Evolutionary conservation across 306 rosid genomes (phyloP), one percentile per base, ranked within the genome.

Genomic region (Cicer pinnatifidum): DNA sequence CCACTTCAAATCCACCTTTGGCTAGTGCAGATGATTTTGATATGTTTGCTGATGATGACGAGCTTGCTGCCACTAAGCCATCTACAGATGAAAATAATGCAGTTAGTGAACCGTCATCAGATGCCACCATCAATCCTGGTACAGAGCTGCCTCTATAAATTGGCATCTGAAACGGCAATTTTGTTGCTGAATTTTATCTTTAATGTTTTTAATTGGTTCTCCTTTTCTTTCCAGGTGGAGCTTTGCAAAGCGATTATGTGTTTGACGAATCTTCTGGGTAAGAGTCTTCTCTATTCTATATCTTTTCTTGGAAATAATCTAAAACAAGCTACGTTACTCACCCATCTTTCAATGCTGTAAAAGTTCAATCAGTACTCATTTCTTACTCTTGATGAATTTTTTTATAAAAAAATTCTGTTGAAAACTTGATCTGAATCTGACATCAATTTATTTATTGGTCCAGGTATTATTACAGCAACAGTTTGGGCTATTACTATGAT

Each of bases 1-100:
- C 63, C 56, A 61, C 78, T 38, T 78, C 86, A 50, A 63, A 77
- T 58, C 73, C 75, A 51, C 76, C 60, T 67, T 72, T 47, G 40
- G 58, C 84, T 6, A 73, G 79, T 75, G 84, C 50, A 16, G 96
- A 82, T 68, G 86, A 83, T 2, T 91, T 11, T 77, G 97, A 91
- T 84, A 91, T 91, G 86, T 91, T 91, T 79, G 97, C 82, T 1
- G 91, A 87, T n/a, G 97, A 89, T 56, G 92, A 88, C 59, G 91
- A 81, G 56, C 66, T 16, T 52, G 75, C 77, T 69, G 82, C 79
- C 40, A 64, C 81, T 60, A 79, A 88, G 60, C 87, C 83, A 74
- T 82, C 89, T 77, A 70, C 87, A 1, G 78, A 72, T 69, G 90
- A 81, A 82, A 80, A 61, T 47, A 88, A 71, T 69, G 69, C 67